Base-by-base conservation (phyloP, 2,329 filamentous ascomycete species). In the Colletotrichum sp. region DNA sequence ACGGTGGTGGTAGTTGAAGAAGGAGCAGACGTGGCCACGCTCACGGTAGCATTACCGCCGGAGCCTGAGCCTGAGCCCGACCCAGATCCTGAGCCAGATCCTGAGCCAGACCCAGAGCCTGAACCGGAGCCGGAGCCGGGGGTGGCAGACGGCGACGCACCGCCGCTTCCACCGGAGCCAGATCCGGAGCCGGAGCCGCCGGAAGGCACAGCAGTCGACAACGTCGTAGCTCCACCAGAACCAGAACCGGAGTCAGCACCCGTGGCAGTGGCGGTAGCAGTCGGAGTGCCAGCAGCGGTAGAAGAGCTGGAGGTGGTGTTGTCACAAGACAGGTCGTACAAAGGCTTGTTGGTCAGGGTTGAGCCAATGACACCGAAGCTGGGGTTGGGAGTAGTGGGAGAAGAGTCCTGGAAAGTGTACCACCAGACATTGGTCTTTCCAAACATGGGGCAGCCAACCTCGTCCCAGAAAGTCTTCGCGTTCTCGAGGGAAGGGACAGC, bases 401-500 rank as follows among this genome's bases (percentile, higher is more conserved):
- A 87, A 59, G 91, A 88, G 79, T 96, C 94, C 82, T 94, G 92
- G 30, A 96, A 90, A 67, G 92, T 95, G 87, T 93, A 95, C 93
- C 94, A 96, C 91, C 92, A 96, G 76, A 92, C 90, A 82, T 93
- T 93, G 80, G 86, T 87, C 67, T 88, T 89, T 81, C 90, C 91
- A 77, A 95, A 92, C 76, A 93, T 85, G 71, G 90, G 87, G 89
- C 95, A 98, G 69, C 92, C 94, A 69, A 96, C 94, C 62, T 93
- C 87, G 80, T 95, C 89, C 94, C 95, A 98, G 90, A 92, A 98
- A n/a, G 85, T 90, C 87, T 95, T 89, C 59, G 96, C 95, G 82
- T 96, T 96, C 69, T 89, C 86, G 36, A 86, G 78, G 44, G 88
- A 92, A 8, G 96, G 88, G 12, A 93, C 89, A 55, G 92, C 95